Conservation (phyloP, 768 basidiomycete genomes). For the Boletus insuetus region DNA sequence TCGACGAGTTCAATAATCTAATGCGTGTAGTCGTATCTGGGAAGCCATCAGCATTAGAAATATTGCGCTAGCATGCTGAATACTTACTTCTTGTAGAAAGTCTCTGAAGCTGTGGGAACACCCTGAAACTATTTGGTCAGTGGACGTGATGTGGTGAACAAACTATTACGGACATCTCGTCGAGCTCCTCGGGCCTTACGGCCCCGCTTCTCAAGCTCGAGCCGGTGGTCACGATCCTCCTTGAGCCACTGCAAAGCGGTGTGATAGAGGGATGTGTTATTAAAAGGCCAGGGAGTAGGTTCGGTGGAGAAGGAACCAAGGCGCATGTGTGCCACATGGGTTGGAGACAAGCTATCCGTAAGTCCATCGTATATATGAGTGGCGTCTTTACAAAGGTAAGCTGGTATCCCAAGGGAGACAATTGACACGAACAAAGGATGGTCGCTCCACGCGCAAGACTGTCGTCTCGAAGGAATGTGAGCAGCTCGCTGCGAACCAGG, state of each 20-base stretch:
- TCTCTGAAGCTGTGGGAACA: slow-evolving; percentile 73
- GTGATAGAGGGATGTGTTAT: slow-evolving; percentile 48
- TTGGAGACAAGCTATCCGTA: slow-evolving; percentile 69
- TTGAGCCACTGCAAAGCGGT: slow-evolving; percentile 85
- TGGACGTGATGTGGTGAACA: neutral
- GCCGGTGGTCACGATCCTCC: slow-evolving; percentile 71
- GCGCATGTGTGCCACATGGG: slow-evolving; percentile 89
- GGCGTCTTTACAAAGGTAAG: slow-evolving; percentile 56
- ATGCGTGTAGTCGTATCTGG: slow-evolving; percentile 50
- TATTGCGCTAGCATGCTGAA: neutral
- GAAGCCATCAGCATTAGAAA: slow-evolving; percentile 4
- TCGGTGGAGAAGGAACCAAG: slow-evolving; percentile 69
- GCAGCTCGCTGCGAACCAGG: slow-evolving; percentile 87
- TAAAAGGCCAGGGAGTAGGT: slow-evolving; percentile 71
- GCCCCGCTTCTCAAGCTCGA: slow-evolving; percentile 54
- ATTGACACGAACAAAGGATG: slow-evolving; percentile 64
- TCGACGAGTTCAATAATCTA: slow-evolving; percentile 27
- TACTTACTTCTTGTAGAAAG: slow-evolving; percentile 79
- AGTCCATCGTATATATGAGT: slow-evolving; percentile 98
- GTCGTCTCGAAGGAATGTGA: slow-evolving; percentile 83
- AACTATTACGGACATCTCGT: slow-evolving; percentile 43
- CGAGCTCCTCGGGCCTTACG: slow-evolving; percentile 62
- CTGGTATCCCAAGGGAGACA: neutral
- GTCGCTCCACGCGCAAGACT: slow-evolving; percentile 79
- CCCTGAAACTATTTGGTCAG: slow-evolving; percentile 34